These are phyloP conservation scores for Kazachstania viticola DNA, from an alignment of 805 yeast species.

Conservation along the genomic window DNA sequence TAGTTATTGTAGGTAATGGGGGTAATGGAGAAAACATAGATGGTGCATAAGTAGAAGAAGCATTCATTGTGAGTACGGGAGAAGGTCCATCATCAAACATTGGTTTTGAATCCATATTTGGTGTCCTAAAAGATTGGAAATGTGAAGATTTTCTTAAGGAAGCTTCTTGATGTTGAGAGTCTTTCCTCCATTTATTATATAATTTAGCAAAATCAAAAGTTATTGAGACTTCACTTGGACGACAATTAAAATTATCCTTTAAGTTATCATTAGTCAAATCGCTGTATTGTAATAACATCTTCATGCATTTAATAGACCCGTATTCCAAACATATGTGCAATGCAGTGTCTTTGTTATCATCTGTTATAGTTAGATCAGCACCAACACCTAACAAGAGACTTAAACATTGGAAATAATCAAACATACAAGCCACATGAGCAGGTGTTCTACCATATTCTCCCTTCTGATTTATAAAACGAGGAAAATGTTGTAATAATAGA, in stretches of 20 bases:
- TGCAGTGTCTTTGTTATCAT: conserved; percentile 69
- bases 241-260: conserved; percentile 51
- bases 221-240: conserved; percentile 48
- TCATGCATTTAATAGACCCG: conserved; percentile 48
- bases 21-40: conserved; percentile 5
- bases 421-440: conserved; percentile 53
- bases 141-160: conserved; percentile 10
- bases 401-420: conserved; percentile 52
- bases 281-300: conserved; percentile 33
- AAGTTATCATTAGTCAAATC: conserved; percentile 36
- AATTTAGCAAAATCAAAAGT: conserved; percentile 39
- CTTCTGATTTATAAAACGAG: conserved; percentile 38
- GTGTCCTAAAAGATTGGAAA: conserved; percentile 17
- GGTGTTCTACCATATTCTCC: conserved; percentile 46
- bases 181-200: conserved; percentile 26
- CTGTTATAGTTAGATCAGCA: conserved; percentile 64
- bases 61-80: conserved; percentile 17
- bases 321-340: conserved; percentile 71
- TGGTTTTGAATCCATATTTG: conserved; percentile 15
- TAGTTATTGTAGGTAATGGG: conserved; percentile 15
- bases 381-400: conserved; percentile 59
- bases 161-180: conserved; percentile 8
- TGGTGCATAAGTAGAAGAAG: conserved; percentile 13
- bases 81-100: conserved; percentile 23
- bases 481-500: conserved; percentile 54